Conservation (phyloP, 225 moss, liverwort and hornwort genomes). For the Thuidium tamariscinum region DNA sequence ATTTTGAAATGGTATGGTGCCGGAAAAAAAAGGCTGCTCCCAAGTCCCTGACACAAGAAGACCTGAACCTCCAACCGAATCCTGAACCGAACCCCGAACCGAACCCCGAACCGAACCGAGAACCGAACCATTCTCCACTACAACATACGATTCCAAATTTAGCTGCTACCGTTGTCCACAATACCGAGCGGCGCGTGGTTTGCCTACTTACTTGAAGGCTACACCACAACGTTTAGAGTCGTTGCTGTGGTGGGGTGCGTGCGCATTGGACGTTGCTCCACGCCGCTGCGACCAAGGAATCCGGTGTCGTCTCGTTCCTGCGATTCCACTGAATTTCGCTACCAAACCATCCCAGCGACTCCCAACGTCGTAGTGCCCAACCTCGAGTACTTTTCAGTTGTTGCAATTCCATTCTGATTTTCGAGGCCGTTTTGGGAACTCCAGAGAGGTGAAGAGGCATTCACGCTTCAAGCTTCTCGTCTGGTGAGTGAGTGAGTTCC, state of each 20-base stretch:
- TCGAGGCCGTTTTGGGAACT: slow-evolving; percentile 7
- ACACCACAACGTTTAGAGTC: neutral
- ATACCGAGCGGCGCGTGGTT: slow-evolving; percentile 24
- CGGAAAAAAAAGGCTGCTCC: too few relatives aligned
- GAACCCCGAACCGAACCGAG: neutral
- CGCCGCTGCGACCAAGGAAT: neutral
- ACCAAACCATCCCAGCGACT: neutral
- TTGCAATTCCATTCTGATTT: neutral
- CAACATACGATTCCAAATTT: neutral
- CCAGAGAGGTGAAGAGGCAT: slow-evolving; percentile 8
- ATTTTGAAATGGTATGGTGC: too few relatives aligned
- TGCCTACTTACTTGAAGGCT: neutral
- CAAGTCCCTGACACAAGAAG: neutral
- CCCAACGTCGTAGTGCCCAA: neutral
- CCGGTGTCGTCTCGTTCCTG: neutral
- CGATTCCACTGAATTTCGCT: neutral
- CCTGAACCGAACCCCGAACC: neutral
- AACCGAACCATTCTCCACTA: neutral
- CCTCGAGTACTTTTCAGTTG: neutral
- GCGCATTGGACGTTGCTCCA: neutral
- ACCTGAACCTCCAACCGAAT: neutral
- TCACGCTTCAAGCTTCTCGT: neutral
- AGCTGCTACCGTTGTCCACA: neutral
- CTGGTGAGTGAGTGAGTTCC: neutral
- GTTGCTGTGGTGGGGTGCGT: neutral